Evolutionary conservation across 1,284 basidiomycete species (phyloP), one percentile per base, ranked within the genome.

Genomic region (Ceratobasidium sp.): DNA sequence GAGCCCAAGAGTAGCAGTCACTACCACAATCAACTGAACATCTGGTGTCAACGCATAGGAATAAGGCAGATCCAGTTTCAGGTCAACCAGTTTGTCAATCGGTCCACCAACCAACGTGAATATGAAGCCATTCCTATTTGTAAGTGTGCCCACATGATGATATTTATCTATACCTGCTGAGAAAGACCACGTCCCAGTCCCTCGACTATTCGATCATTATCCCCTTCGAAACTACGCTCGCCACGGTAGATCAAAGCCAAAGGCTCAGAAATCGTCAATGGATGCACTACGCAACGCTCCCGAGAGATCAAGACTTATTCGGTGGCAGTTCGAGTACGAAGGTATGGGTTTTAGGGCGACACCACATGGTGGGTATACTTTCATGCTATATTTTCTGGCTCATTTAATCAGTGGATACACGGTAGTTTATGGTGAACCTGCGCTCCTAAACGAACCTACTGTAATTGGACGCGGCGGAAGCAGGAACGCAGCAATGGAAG

Each of bases 11-110:
- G 53, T 1, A 42, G 4, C 26, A 1, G n/a, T n/a, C 28, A 42
- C 26, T 71, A 71, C 39, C 68, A 23, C 68, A 53, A 71, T 39
- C 68, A 71, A 23, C 53, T 71, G 2, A 71, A 71, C 68, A 58
- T 40, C 5, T 71, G 68, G 68, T 71, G 51, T 40, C 39, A 33
- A 6, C 49, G 68, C 5, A 58, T 71, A 39, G 51, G 68, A 15
- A 42, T 58, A 12, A 13, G 20, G 1, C 12, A 28, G 20, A 55
- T 55, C 28, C 18, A 15, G 7, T 71, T 56, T 55, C 49, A 58
- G 53, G 1, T 33, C 33, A 33, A 33, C 4, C 33, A 33, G 15
- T 53, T 5, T 20, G 12, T 33, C 33, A 33, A 18, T n/a, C n/a
- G 12, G 12, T 39, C 51, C 15, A 28, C 49, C 12, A n/a, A 58